Base-by-base conservation (phyloP, 208 protist genomes). In the Trypanosoma brucei region DNA sequence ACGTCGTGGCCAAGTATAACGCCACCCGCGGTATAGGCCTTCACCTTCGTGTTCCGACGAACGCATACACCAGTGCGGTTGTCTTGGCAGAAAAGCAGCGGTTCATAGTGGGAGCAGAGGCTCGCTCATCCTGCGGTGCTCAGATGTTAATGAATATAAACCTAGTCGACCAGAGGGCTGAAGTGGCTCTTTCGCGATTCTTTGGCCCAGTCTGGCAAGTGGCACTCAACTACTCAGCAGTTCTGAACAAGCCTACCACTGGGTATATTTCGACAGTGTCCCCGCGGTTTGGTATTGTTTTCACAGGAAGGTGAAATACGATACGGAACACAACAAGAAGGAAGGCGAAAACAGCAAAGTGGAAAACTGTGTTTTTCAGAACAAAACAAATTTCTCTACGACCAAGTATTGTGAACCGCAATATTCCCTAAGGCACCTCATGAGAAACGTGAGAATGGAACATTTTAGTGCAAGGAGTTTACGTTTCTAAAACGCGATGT, bases 201-300 rank as follows among this genome's bases (percentile, higher is more conserved):
- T 34, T 90, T 30, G 62, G 63, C 39, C 76, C 80, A 49, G 83
- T 80, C 3, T 87, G 80, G 79, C 88, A 88, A 67, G 7, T 93
- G 5, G 75, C 72, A 8, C 40, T 80, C 34, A 76, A 69, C n/a
- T 70, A 61, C 60, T 84, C 80, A 3, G 53, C 62, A 0, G 66
- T 75, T 22, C 45, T 79, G n/a, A 35, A 45, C 0, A 11, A 22
- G 1, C n/a, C 50, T 34, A 54, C n/a, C 7, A 33, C 9, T 7
- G 8, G 6, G 50, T 54, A n/a, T 33, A 55, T 35, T 31, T 70
- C 64, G 35, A 50, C 40, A 3, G 11, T 34, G 0, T 42, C 36
- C 48, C 71, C 71, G 9, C 53, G 66, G 11, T 79, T 77, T 55
- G 85, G 79, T 37, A 14, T 92, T 34, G 72, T 79, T 62, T 73